These are phyloP conservation scores for Exophiala oligosperma DNA, from an alignment of 2,329 filamentous ascomycete genomes.

Conservation along the genomic window DNA sequence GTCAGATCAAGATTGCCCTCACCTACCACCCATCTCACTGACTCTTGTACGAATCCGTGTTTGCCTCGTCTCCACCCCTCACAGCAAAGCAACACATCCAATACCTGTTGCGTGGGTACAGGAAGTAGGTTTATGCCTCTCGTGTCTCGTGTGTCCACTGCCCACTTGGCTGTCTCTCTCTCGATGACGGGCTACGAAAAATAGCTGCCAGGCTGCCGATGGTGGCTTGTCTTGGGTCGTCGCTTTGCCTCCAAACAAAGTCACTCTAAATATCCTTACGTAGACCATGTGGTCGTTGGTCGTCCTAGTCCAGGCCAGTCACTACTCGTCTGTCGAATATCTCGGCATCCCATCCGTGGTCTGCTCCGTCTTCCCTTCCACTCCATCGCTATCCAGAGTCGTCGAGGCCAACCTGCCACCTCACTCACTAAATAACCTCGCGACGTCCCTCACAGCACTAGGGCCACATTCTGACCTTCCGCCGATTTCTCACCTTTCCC, in stretches of 20 bases:
- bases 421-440: neutral
- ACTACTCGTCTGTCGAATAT: neutral
- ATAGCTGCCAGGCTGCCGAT: neutral
- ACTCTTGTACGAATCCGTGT: too few relatives aligned
- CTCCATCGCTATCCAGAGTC: neutral
- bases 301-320: neutral
- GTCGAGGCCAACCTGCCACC: neutral
- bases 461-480: conserved; percentile 15
- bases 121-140: neutral
- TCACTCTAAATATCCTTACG: neutral
- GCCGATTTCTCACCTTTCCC: conserved; percentile 13
- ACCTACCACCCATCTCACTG: neutral
- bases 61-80: too few relatives aligned
- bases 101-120: too few relatives aligned
- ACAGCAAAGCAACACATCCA: too few relatives aligned
- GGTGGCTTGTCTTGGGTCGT: neutral
- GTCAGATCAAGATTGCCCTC: neutral
- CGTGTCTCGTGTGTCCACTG: neutral
- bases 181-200: too few relatives aligned
- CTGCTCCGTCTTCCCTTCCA: neutral
- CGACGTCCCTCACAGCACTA: neutral
- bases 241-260: neutral
- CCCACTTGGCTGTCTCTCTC: neutral
- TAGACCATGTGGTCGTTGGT: too few relatives aligned
- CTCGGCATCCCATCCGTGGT: neutral